A percentile compares a stretch with the other conserved stretches of the same genome.
Conservation (phyloP, 805 yeast species). For the Yarrowia bubula region DNA sequence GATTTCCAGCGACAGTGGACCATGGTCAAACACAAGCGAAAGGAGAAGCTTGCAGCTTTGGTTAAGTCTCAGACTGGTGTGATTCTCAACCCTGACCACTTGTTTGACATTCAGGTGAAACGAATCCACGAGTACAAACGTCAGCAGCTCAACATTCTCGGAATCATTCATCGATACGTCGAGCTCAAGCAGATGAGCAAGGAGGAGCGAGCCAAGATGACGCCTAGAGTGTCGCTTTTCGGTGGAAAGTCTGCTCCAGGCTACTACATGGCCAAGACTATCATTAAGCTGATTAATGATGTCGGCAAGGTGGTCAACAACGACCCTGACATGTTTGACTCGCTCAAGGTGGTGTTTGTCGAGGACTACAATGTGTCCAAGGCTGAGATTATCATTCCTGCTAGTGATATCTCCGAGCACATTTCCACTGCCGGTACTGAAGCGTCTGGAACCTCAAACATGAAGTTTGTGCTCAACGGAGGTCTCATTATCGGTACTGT, state of each 20-base stretch:
- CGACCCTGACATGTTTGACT: constrained; percentile 69
- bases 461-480: constrained; percentile 93
- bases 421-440: constrained; percentile 97
- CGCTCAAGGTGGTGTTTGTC: constrained; percentile 80
- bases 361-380: constrained; percentile 94
- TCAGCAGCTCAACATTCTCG: constrained; percentile 89
- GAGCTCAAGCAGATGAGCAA: constrained; percentile 66
- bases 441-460: constrained; percentile 93
- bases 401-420: constrained; percentile 87
- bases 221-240: constrained; percentile 75
- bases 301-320: constrained; percentile 78
- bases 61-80: constrained; percentile 64
- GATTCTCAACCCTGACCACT: constrained; percentile 65
- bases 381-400: constrained; percentile 88
- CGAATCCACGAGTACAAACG: constrained; percentile 95
- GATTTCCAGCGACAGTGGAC: constrained; percentile 71
- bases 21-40: constrained; percentile 65
- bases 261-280: constrained; percentile 88
- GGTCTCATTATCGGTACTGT: constrained; percentile 94
- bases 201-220: constrained; percentile 59
- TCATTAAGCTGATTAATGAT: constrained; percentile 78
- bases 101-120: constrained; percentile 90
- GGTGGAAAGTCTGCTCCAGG: constrained; percentile 99
- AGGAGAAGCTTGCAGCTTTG: constrained; percentile 61
- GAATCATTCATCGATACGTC: constrained; percentile 80